These are phyloP conservation scores for Pichia sp. DNA, from an alignment of 1,139 yeast species.

Conservation along the genomic window DNA sequence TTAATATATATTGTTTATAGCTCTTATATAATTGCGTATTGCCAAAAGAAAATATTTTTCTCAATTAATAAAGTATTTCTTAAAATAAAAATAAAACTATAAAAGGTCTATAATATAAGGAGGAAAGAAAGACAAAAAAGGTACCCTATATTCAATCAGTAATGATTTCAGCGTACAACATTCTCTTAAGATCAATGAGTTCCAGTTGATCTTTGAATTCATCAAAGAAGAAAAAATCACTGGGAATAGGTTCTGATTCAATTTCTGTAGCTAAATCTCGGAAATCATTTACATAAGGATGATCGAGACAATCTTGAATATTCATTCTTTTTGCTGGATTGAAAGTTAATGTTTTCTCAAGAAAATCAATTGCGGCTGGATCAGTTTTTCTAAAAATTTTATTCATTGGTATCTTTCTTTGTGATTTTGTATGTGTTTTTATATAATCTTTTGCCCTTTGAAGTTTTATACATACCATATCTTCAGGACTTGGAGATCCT, in stretches of 20 bases:
- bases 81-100: no score
- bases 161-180: slow-evolving; percentile 58
- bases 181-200: slow-evolving; percentile 61
- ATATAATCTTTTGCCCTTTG: slow-evolving; percentile 85
- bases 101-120: no score
- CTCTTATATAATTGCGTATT: no score
- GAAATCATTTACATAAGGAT: slow-evolving; percentile 73
- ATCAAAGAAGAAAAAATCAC: slow-evolving; percentile 79
- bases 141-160: slow-evolving; percentile 7
- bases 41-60: no score
- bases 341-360: slow-evolving; percentile 69
- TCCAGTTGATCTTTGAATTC: slow-evolving; percentile 56
- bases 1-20: no score
- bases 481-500: slow-evolving; percentile 86
- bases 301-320: slow-evolving; percentile 74
- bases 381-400: slow-evolving; percentile 44
- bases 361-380: slow-evolving; percentile 70
- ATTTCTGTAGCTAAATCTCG: slow-evolving; percentile 88
- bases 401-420: slow-evolving; percentile 50
- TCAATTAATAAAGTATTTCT: no score
- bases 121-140: not conserved
- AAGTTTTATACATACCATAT: slow-evolving; percentile 71
- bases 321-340: slow-evolving; percentile 75
- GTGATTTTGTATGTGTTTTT: slow-evolving; percentile 64
- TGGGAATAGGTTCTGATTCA: slow-evolving; percentile 62